These are phyloP conservation scores for Rhynchospora pubera DNA, from an alignment of 176 grass and related monocot genomes.

Conservation along the genomic window DNA sequence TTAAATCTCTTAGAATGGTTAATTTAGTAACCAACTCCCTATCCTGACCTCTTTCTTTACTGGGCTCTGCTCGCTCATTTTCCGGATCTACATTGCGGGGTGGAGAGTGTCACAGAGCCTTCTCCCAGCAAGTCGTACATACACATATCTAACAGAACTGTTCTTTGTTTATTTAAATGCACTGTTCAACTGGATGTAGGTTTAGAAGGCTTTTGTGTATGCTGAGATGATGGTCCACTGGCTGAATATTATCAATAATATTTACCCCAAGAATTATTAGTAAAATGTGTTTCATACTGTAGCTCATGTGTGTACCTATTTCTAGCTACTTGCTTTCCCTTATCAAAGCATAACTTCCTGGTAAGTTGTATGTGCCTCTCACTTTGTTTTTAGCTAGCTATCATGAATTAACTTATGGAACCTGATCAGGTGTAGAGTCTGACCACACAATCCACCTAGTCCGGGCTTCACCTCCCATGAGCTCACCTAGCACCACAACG, in stretches of 20 bases:
- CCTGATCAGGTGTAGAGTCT: constrained; percentile 63
- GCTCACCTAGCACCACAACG: constrained; percentile 39
- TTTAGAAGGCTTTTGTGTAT: background rate
- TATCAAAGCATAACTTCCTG: background rate
- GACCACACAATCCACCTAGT: constrained; percentile 98
- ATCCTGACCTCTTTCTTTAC: too few relatives aligned
- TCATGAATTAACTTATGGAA: constrained; percentile 10
- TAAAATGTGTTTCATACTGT: background rate
- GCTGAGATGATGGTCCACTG: background rate
- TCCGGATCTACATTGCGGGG: too few relatives aligned
- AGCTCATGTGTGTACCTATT: background rate
- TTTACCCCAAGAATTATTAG: background rate
- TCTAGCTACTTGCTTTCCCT: constrained; percentile 5
- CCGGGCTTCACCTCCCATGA: constrained; percentile 49
- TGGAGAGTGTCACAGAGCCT: background rate
- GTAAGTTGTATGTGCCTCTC: background rate
- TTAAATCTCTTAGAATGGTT: background rate
- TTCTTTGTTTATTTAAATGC: background rate
- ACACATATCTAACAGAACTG: background rate
- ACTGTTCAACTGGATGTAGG: background rate
- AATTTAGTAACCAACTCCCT: too few relatives aligned
- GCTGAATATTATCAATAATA: background rate
- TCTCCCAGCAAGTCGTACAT: background rate
- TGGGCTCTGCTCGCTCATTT: too few relatives aligned
- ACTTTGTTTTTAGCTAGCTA: background rate